phyloP scores from a whole-genome alignment of 352 stramenopile species.

The Pythium phragmiticola region DNA sequence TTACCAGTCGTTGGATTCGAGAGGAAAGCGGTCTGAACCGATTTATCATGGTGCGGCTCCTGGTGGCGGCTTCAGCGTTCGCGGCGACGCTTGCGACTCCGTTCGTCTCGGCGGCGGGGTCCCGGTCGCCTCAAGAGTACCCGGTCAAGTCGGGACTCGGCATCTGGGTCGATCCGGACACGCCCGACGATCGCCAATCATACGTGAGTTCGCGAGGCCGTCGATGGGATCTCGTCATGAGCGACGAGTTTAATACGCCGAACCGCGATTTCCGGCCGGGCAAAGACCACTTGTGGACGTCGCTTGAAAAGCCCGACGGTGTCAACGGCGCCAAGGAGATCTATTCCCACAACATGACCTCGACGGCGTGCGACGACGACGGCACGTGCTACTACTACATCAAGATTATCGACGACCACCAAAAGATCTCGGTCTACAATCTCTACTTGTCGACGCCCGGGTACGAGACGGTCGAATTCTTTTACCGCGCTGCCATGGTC shows the following conservation, averaged over 20 bases:
- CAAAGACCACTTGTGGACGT: slow-evolving; percentile 21
- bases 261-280: slow-evolving; percentile 34
- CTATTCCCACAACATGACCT: slow-evolving; percentile 21
- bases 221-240: slow-evolving; percentile 64
- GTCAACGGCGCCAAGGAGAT: slow-evolving; percentile 18
- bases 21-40: no score
- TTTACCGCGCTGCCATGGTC: slow-evolving; percentile 81
- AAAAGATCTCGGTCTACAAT: slow-evolving; percentile 30
- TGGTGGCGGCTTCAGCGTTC: neutral
- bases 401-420: slow-evolving; percentile 29
- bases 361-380: slow-evolving; percentile 9
- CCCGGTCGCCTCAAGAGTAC: neutral
- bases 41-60: neutral
- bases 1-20: no score
- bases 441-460: slow-evolving; percentile 24
- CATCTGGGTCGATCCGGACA: slow-evolving; percentile 15
- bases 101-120: neutral
- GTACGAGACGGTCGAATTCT: slow-evolving; percentile 26
- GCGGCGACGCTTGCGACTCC: neutral
- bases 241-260: slow-evolving; percentile 70
- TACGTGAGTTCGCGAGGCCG: slow-evolving; percentile 32
- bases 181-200: neutral
- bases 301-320: slow-evolving; percentile 19
- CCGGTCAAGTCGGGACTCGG: slow-evolving; percentile 5
- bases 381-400: slow-evolving; percentile 39